Evolutionary conservation across 495 filamentous ascomycete genomes (phyloP), one percentile per base, ranked within the genome.

Genomic region (Podospora didyma): DNA sequence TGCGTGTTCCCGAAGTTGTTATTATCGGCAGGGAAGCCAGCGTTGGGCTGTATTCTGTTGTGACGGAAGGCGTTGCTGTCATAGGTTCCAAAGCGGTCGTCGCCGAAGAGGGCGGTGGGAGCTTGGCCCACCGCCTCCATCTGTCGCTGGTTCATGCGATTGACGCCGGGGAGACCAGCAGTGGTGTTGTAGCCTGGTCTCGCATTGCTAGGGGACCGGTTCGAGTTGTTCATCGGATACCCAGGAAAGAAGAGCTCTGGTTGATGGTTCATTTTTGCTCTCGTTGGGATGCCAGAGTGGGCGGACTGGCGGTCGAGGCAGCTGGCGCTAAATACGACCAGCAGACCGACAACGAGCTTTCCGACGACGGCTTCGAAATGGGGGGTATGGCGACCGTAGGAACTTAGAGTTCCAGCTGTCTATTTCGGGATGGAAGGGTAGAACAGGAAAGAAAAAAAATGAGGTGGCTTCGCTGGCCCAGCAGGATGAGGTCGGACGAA

Each of bases 151-250:
- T 64, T 85, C 74, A 62, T 86, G 85, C 60, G 87, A 71, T 69
- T 88, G 80, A 62, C 83, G 81, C 63, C 86, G 26, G 73, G 83
- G 42, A 90, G 77, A 34, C 84, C 83, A 61, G 86, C 80, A 39
- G 83, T 80, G 49, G 78, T 82, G 54, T 72, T 73, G 64, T 78
- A 81, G 41, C 73, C 75, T 34, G 75, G 75, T 47, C 74, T 67
- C 35, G 72, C 66, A 10, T 73, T 71, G 46, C 70, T 63, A 16
- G 79, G 78, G 23, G 74, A 76, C 57, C 71, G 68, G 56, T 71
- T 74, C 17, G 71, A 53, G 42, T 62, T 53, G 59, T 51, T 61
- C 66, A 67, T 63, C 31, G 59, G 61, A 41, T 68, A 68, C 12
- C 57, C 58, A 31, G 62, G 37, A 41, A 66, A 68, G 54, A 66